A percentile compares a stretch with the other conserved stretches of the same genome.
Evolutionary conservation across 75 land plant species (phyloP).

Genomic region (Picea sitchensis): DNA sequence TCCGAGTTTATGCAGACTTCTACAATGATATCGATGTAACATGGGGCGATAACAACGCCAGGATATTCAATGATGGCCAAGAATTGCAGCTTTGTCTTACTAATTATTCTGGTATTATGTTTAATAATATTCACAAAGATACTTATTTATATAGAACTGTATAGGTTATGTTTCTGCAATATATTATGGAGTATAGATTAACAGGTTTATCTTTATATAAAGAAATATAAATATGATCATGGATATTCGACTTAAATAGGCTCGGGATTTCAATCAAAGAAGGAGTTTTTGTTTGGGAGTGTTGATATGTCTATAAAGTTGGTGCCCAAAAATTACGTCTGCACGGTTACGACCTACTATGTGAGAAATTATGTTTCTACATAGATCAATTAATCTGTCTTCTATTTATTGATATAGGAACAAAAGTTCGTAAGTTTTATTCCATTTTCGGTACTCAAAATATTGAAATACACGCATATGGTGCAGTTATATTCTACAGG

Average conservation of each 20-base stretch:
- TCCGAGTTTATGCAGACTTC: neutral
- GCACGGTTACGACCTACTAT: slow-evolving; percentile 30
- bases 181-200: no score
- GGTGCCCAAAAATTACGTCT: slow-evolving; percentile 30
- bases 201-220: no score
- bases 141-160: neutral
- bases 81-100: neutral
- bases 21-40: neutral
- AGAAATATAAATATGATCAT: no score
- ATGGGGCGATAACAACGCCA: neutral
- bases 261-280: slow-evolving; percentile 25
- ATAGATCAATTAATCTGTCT: no score
- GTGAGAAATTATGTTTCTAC: neutral
- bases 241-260: neutral
- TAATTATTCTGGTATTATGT: neutral
- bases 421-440: no score
- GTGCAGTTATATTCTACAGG: slow-evolving; percentile 34
- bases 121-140: neutral
- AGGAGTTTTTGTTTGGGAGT: slow-evolving; percentile 32
- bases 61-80: neutral
- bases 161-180: neutral
- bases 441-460: no score
- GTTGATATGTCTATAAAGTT: slow-evolving; percentile 46
- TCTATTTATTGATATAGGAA: no score
- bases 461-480: no score